These are phyloP conservation scores for Cladosporium sp. DNA, from an alignment of 2,329 filamentous ascomycete species.

Conservation along the genomic window DNA sequence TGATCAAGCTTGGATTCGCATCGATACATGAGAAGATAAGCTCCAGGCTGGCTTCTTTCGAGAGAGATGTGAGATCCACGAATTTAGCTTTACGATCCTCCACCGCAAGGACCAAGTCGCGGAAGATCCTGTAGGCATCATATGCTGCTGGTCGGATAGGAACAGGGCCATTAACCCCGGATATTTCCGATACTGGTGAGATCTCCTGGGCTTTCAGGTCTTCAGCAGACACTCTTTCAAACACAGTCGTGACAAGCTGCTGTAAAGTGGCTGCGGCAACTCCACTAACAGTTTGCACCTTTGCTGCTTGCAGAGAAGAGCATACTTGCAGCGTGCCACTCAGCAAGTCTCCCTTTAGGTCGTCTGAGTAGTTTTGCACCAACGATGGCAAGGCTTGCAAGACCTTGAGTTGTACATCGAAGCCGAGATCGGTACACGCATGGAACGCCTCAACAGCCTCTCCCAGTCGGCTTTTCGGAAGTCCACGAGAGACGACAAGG, in stretches of 20 bases:
- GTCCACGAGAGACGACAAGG: slow-evolving; percentile 73
- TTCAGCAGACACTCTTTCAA: slow-evolving; percentile 82
- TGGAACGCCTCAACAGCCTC: slow-evolving; percentile 85
- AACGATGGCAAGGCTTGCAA: slow-evolving; percentile 85
- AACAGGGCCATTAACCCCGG: slow-evolving; percentile 60
- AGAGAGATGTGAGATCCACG: slow-evolving; percentile 71
- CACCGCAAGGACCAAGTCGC: slow-evolving; percentile 82
- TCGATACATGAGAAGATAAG: slow-evolving; percentile 86
- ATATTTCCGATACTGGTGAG: slow-evolving; percentile 59
- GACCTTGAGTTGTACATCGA: slow-evolving; percentile 95
- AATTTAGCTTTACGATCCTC: slow-evolving; percentile 81
- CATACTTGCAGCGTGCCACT: slow-evolving; percentile 84
- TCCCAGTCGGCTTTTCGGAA: slow-evolving; percentile 73
- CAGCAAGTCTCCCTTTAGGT: slow-evolving; percentile 75
- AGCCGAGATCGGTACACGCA: slow-evolving; percentile 66
- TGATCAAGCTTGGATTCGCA: slow-evolving; percentile 78
- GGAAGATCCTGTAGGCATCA: slow-evolving; percentile 83
- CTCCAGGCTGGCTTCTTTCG: slow-evolving; percentile 81
- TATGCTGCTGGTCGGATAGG: slow-evolving; percentile 70
- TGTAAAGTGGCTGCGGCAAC: slow-evolving; percentile 95
- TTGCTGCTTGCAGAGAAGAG: slow-evolving; percentile 83
- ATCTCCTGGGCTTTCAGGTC: slow-evolving; percentile 60
- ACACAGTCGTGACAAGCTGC: slow-evolving; percentile 86
- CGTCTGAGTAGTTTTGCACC: slow-evolving; percentile 80
- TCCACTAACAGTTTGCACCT: slow-evolving; percentile 89